Evolutionary conservation across 345 rosid genomes (phyloP), one percentile per base, ranked within the genome.

Genomic region (Camelina laxa): DNA sequence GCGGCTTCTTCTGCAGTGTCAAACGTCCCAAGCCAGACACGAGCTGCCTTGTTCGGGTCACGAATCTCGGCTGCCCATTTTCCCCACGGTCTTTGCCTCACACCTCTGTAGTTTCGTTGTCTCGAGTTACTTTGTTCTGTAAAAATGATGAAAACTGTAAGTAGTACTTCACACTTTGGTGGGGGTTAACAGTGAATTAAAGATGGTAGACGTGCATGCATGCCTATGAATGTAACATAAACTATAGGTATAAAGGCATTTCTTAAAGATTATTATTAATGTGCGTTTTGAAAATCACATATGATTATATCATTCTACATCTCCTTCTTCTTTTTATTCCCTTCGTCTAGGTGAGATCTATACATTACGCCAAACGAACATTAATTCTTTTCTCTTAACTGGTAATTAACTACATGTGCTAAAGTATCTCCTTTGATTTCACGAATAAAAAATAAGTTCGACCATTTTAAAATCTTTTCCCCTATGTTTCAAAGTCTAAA

Each of bases 11-110:
- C 72, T 16, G 80, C 80, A 1, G 67, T 77, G 19, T 72, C 64
- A 15, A 78, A 78, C 16, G 81, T 79, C 6, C 82, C 82, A 7
- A 79, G 75, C 82, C 79, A 79, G 12, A 79, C 79, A 4, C 82
- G 65, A 54, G 78, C 79, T 48, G 78, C 82, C 60, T 73, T 79
- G 66, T 27, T 50, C 5, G 82, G 82, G 55, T 73, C 79, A 5
- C 79, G 75, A 47, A 79, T 79, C 66, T 73, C 81, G 0, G 81
- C 78, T 9, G 79, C 81, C 75, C 78, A 79, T 57, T 73, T 79
- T 1, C 81, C 81, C 81, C 81, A 78, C 8, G 81, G 81, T 59
- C 81, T 56, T 72, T 71, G 80, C 22, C 80, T 76, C 22, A 77
- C 80, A 12, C 80, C 80, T 77, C 80, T 65, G 10, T 77, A 77